Evolutionary conservation across 225 moss, liverwort and hornwort genomes (phyloP).

Genomic region (Ulota crispa): DNA sequence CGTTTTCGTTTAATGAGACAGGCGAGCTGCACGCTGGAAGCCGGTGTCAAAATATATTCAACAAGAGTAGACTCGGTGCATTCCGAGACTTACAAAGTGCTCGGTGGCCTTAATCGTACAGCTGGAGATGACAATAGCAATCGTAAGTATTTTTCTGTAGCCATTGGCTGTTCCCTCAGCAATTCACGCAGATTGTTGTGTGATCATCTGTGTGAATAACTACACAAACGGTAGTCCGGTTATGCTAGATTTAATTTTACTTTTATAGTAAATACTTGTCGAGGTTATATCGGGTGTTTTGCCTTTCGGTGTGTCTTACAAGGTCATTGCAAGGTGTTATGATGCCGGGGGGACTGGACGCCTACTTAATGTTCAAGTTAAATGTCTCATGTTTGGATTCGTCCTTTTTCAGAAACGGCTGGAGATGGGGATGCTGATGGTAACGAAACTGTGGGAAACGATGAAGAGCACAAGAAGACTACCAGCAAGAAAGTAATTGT

Average conservation of each 20-base stretch:
- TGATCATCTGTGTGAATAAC: neutral
- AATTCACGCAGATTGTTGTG: neutral
- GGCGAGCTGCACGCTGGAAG: slow-evolving; percentile 98
- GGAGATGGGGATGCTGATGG: slow-evolving; percentile 45
- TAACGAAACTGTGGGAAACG: slow-evolving; percentile 37
- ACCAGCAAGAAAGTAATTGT: slow-evolving; percentile 54
- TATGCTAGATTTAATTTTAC: neutral
- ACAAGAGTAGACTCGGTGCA: slow-evolving; percentile 97
- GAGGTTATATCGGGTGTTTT: neutral
- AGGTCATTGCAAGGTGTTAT: slow-evolving; percentile 2
- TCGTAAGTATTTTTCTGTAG: slow-evolving; percentile 27
- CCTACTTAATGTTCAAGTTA: neutral
- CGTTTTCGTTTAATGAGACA: slow-evolving; percentile 34
- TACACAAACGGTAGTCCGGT: neutral
- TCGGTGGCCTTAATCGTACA: slow-evolving; percentile 85
- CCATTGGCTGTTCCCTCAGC: neutral
- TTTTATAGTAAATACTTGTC: neutral
- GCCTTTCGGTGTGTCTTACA: slow-evolving; percentile 3
- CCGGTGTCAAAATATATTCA: slow-evolving; percentile 95
- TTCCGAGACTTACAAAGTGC: slow-evolving; percentile 84
- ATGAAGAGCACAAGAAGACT: slow-evolving; percentile 49
- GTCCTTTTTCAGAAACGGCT: slow-evolving; percentile 25
- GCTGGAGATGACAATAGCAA: slow-evolving; percentile 48
- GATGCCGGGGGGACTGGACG: slow-evolving; percentile 5
- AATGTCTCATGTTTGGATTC: slow-evolving; percentile 5